phyloP scores from a whole-genome alignment of 805 yeast species.

The Yarrowia phangngaensis region DNA sequence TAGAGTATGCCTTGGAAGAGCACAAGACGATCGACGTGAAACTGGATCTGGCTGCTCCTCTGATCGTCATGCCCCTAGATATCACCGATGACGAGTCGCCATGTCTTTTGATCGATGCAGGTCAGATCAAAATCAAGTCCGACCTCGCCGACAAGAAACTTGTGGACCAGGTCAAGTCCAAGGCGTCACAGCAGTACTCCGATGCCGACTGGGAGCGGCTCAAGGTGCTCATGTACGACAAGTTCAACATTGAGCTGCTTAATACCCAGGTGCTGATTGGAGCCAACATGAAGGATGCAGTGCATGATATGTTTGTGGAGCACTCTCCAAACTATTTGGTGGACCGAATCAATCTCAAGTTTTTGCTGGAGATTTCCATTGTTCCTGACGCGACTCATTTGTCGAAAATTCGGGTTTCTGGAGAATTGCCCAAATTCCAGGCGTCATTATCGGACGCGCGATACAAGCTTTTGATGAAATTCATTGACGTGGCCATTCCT shows the following conservation, averaged over 20 bases:
- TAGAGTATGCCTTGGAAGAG: conserved; percentile 89
- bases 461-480: conserved; percentile 78
- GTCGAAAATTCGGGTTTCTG: conserved; percentile 69
- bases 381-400: conserved; percentile 73
- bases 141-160: conserved; percentile 70
- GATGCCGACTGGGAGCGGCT: conserved; percentile 71
- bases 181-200: conserved; percentile 53
- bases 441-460: conserved; percentile 83
- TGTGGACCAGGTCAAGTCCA: conserved; percentile 60
- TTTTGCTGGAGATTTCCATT: conserved; percentile 76
- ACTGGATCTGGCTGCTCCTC: conserved; percentile 89
- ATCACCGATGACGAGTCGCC: conserved; percentile 78
- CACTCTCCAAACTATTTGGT: conserved; percentile 58
- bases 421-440: conserved; percentile 66
- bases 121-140: conserved; percentile 80
- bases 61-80: conserved; percentile 79
- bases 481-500: conserved; percentile 70
- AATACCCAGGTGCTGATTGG: conserved; percentile 90
- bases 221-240: conserved; percentile 82
- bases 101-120: conserved; percentile 90
- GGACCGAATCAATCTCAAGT: conserved; percentile 69
- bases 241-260: conserved; percentile 67
- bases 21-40: conserved; percentile 85
- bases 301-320: conserved; percentile 51
- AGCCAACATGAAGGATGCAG: conserved; percentile 69